Base-by-base conservation (phyloP, 1,284 basidiomycete species). In the Albatrellus sp. region DNA sequence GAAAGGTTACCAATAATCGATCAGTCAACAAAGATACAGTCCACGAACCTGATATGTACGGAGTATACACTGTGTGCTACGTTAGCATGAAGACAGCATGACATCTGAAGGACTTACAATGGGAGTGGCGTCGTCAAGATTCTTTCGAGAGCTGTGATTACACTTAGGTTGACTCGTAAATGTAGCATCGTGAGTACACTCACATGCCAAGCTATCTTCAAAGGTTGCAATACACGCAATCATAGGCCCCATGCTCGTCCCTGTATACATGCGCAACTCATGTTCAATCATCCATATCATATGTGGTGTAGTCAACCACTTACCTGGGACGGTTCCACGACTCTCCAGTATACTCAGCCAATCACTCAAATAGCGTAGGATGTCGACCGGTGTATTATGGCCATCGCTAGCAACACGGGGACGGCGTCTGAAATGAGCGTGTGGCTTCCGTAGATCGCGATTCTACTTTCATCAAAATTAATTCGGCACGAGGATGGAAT, bases 51-150 rank as follows among this genome's bases (percentile, higher is more conserved):
- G 52, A 80, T 79, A 51, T 80, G 77, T 6, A 72, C 74, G 0
- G 76, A 71, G 54, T 75, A 80, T 4, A 76, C 71, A 48, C 76
- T 77, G 46, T 14, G n/a, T n/a, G 32, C 32, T n/a, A n/a, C 32
- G 10, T 10, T 33, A 10, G 39, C 17, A 28, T 13, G 7, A 38
- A 38, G 14, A 40, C n/a, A 20, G 10, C n/a, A 40, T 40, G 12
- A 24, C 19, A 5, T 20, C 39, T 28, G 11, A 40, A 11, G 39
- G 20, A 66, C 75, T 55, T 52, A 80, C 76, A 77, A 77, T 31
- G 77, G 78, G 29, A 80, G 54, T 1, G 77, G 77, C 0, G 75
- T 80, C 0, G 76, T 80, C 46, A 81, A 52, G 37, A 78, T 77
- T 37, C 66, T 63, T 55, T 80, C 78, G 46, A 79, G 54, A 7